phyloP scores from a whole-genome alignment of 257 asterid species.

The Anisodus acutangulus region DNA sequence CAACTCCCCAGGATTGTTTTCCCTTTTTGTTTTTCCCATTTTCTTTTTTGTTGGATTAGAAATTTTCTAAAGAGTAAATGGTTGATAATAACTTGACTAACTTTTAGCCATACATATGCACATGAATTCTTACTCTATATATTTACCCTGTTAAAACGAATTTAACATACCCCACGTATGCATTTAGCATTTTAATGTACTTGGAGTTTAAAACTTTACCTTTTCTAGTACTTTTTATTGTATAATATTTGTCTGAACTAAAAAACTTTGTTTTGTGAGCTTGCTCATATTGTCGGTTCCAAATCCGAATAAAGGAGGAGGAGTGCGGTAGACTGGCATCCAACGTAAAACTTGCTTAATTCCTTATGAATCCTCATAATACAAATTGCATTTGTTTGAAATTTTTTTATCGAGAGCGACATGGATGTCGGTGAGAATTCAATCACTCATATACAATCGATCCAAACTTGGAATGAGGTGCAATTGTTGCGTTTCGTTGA shows the following conservation, averaged over 20 bases:
- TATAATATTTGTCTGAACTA: not conserved
- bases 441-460: not conserved
- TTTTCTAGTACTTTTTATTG: not conserved
- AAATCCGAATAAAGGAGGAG: not conserved
- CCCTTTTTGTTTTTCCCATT: not conserved
- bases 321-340: not conserved
- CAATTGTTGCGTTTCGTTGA: not conserved
- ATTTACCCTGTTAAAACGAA: not conserved
- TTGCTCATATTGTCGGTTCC: not conserved
- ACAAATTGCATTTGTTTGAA: not conserved
- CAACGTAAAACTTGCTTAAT: not conserved
- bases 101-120: not conserved
- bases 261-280: not conserved
- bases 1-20: slow-evolving; percentile 21
- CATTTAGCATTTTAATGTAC: not conserved
- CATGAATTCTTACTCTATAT: not conserved
- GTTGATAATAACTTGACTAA: slow-evolving; percentile 6
- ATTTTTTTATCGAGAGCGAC: not conserved
- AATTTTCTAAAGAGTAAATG: not conserved
- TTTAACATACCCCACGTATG: not conserved
- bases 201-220: not conserved
- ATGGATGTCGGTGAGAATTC: not conserved
- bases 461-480: not conserved
- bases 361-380: no score
- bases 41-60: not conserved